Evolutionary conservation across 305 asterid genomes (phyloP).

Genomic region (Solanum hybrid): DNA sequence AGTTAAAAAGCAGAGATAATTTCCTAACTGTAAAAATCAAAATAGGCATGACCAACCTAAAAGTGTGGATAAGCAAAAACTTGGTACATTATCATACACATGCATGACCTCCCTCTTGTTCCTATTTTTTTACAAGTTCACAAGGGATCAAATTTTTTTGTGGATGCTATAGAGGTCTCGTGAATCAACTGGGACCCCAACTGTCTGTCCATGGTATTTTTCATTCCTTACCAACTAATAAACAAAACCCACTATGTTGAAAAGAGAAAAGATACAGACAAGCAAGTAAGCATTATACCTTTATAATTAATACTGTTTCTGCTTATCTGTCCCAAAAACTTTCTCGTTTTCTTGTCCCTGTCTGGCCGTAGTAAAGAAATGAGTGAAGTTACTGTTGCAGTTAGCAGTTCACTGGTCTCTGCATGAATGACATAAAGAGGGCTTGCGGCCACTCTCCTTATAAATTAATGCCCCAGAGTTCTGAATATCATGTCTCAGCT

Average conservation of each 20-base stretch:
- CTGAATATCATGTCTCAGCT: background rate
- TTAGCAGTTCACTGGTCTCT: conserved; percentile 28
- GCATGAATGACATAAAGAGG: conserved; percentile 31
- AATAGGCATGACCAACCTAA: background rate
- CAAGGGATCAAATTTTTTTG: background rate
- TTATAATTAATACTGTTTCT: background rate
- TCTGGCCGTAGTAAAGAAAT: background rate
- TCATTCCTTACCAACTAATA: conserved; percentile 17
- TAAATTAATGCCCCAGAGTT: background rate
- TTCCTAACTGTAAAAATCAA: background rate
- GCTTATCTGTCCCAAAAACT: background rate
- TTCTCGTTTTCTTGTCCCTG: conserved; percentile 8
- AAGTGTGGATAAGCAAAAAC: background rate
- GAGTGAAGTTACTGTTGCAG: conserved; percentile 16
- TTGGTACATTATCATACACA: background rate
- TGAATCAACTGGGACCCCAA: conserved; percentile 44
- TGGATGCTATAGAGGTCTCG: conserved; percentile 31
- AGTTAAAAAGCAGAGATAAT: background rate
- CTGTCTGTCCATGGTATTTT: background rate
- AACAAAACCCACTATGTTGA: conserved; percentile 3
- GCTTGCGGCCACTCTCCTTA: background rate
- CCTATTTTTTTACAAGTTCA: background rate
- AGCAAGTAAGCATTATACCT: background rate
- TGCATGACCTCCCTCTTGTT: background rate
- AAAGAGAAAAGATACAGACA: background rate